Evolutionary conservation across 768 basidiomycete species (phyloP).

Genomic region (Boletus reticuloceps): DNA sequence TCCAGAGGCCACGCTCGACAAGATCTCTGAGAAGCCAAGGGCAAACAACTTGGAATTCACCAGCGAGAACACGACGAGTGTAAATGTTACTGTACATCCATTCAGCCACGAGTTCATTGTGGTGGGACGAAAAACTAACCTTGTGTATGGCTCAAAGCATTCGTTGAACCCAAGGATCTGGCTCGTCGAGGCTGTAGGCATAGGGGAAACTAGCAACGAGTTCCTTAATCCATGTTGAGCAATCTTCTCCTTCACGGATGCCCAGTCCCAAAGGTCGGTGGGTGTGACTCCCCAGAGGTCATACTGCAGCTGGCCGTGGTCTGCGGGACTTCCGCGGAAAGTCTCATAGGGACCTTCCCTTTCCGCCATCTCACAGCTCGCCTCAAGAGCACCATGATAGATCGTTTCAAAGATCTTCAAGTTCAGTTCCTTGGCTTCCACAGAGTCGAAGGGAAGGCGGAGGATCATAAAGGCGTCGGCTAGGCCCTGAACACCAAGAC

Average conservation of each 20-base stretch:
- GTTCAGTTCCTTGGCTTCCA: constrained; percentile 84
- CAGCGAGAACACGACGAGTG: constrained; percentile 97
- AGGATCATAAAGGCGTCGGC: constrained; percentile 98
- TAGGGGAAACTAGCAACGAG: constrained; percentile 89
- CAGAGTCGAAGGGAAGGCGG: constrained; percentile 92
- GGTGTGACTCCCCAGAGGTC: constrained; percentile 96
- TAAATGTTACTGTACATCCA: constrained; percentile 82
- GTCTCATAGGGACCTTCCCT: constrained; percentile 82
- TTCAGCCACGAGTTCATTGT: constrained; percentile 4
- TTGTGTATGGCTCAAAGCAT: constrained; percentile 98
- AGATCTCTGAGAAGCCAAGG: constrained; percentile 99
- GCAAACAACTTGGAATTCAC: constrained; percentile 99
- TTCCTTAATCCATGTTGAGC: constrained; percentile 80
- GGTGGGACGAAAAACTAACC: constrained; percentile 40
- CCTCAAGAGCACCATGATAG: constrained; percentile 92
- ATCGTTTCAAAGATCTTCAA: constrained; percentile 98
- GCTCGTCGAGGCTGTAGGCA: constrained; percentile 98
- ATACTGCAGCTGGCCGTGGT: constrained; percentile 84
- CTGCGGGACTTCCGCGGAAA: constrained; percentile 88
- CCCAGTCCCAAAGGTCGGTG: constrained; percentile 93
- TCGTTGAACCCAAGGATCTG: constrained; percentile 99
- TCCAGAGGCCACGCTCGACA: constrained; percentile 92
- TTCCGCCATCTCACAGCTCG: constrained; percentile 83
- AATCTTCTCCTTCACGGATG: constrained; percentile 81
- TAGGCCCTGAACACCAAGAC: constrained; percentile 95